Evolutionary conservation across 345 rosid genomes (phyloP).

Genomic region (Bruguiera parviflora): DNA sequence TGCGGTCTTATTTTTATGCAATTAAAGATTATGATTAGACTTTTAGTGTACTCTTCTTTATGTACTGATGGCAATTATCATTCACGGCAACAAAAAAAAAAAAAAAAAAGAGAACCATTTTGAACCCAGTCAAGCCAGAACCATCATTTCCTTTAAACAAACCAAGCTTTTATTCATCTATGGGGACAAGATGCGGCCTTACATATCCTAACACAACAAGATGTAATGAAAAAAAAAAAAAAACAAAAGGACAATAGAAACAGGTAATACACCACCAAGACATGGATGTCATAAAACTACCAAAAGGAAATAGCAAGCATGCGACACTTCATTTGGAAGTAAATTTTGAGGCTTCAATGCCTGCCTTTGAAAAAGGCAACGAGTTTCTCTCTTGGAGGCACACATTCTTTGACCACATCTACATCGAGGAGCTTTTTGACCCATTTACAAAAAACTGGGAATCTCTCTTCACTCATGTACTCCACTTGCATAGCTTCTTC

Average conservation of each 20-base stretch:
- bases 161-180: neutral
- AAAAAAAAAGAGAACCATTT: too few species aligned
- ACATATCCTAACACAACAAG: neutral
- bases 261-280: too few species aligned
- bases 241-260: neutral
- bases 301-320: neutral
- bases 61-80: too few species aligned
- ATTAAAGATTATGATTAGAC: too few species aligned
- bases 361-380: neutral
- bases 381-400: slow-evolving; percentile 13
- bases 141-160: neutral
- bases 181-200: neutral
- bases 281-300: neutral
- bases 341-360: neutral
- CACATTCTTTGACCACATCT: slow-evolving; percentile 4
- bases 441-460: slow-evolving; percentile 6
- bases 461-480: slow-evolving; percentile 7
- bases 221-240: neutral
- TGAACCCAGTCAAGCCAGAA: neutral
- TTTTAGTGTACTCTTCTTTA: too few species aligned
- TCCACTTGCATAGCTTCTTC: neutral
- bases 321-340: neutral
- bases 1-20: too few species aligned
- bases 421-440: slow-evolving; percentile 1
- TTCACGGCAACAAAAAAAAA: too few species aligned